Percentiles rank a stretch among this genome's conserved stretches.
phyloP scores from a whole-genome alignment of 257 asterid species.

The Fraxinus quadrangulata region DNA sequence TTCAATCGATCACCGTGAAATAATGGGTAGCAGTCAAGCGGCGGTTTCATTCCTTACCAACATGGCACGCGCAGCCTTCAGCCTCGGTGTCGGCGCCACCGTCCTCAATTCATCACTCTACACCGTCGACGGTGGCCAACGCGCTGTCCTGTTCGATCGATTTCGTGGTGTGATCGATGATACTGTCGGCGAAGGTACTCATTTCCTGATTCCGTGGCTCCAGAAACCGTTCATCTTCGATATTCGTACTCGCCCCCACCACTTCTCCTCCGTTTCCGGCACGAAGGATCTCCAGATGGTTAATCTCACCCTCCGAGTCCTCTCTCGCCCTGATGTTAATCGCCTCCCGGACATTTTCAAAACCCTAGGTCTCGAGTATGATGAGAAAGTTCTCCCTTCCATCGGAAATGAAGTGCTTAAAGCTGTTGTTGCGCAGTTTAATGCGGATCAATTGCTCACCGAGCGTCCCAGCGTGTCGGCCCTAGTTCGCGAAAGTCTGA shows the following conservation, averaged over 20 bases:
- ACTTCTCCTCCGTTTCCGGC: conserved; percentile 78
- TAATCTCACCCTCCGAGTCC: conserved; percentile 84
- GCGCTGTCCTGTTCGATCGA: conserved; percentile 92
- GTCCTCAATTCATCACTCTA: conserved; percentile 64
- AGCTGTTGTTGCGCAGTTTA: conserved; percentile 91
- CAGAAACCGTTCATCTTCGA: conserved; percentile 89
- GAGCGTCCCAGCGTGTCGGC: conserved; percentile 96
- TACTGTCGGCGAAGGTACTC: conserved; percentile 87
- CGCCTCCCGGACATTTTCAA: conserved; percentile 74
- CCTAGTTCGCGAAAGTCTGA: conserved; percentile 80
- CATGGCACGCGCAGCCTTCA: conserved; percentile 78
- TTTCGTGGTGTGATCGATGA: conserved; percentile 79
- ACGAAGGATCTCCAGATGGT: conserved; percentile 99
- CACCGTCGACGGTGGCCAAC: conserved; percentile 97
- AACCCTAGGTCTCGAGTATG: conserved; percentile 88
- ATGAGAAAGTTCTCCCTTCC: conserved; percentile 92
- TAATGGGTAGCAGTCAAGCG: conserved; percentile 71
- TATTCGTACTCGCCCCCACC: conserved; percentile 87
- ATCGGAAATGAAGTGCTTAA: conserved; percentile 91
- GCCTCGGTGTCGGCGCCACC: conserved; percentile 63
- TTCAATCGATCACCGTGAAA: neutral
- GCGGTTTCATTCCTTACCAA: conserved; percentile 59
- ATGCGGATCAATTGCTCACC: conserved; percentile 90
- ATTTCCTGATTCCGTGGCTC: conserved; percentile 88
- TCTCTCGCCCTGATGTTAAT: conserved; percentile 76